These are phyloP conservation scores for Mortierella sp. DNA, from an alignment of 371 early-diverging fungal genomes.

Conservation along the genomic window DNA sequence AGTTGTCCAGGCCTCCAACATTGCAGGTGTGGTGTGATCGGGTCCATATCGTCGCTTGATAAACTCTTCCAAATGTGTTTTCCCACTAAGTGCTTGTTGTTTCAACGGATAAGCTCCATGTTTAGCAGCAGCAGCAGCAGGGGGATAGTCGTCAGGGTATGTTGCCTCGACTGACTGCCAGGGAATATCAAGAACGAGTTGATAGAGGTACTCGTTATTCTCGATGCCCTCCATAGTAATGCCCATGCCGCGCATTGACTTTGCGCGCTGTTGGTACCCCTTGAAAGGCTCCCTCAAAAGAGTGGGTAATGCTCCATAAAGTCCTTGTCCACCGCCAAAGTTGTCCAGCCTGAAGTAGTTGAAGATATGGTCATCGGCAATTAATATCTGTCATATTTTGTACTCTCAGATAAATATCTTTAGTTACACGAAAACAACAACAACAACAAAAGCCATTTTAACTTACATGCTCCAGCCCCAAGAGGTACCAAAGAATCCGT, in stretches of 20 bases:
- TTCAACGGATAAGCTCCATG: conserved; percentile 8
- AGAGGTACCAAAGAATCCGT: conserved; percentile 51
- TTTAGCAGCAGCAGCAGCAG: background rate
- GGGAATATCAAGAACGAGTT: conserved; percentile 45
- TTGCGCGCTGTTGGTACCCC: conserved; percentile 31
- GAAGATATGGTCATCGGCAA: background rate
- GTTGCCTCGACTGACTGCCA: conserved; percentile 42
- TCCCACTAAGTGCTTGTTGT: conserved; percentile 23
- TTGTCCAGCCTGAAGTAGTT: conserved; percentile 39
- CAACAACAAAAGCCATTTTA: background rate
- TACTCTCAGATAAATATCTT: background rate
- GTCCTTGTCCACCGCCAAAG: conserved; percentile 53
- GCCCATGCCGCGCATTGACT: conserved; percentile 54
- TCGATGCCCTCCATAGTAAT: conserved; percentile 58
- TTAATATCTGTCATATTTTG: background rate
- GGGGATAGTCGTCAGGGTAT: background rate
- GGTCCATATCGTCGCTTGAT: conserved; percentile 50
- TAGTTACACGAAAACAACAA: background rate
- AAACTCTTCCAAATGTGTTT: conserved; percentile 30
- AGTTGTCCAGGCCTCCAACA: conserved; percentile 37
- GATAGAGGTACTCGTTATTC: conserved; percentile 56
- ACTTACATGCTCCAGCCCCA: conserved; percentile 61
- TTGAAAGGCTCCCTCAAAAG: conserved; percentile 44
- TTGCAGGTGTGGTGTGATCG: conserved; percentile 17
- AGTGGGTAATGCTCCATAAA: conserved; percentile 48